phyloP scores from a whole-genome alignment of 1,284 basidiomycete species.

The Ceratobasidium sp. region DNA sequence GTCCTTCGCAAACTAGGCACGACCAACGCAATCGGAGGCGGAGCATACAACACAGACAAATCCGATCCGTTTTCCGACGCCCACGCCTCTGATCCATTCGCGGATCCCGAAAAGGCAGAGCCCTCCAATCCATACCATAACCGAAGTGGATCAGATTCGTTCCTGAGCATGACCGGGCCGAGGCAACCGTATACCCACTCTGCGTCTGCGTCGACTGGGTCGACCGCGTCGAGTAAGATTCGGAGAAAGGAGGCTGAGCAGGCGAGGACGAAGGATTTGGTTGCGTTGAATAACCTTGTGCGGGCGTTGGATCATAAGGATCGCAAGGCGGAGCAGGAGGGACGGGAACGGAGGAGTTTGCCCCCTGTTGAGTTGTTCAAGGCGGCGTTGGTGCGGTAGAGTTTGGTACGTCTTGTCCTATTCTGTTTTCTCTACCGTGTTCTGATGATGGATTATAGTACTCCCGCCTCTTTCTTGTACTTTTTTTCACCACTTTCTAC shows the following conservation, averaged over 20 bases:
- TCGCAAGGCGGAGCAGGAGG: conserved; percentile 17
- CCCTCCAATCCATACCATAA: background rate
- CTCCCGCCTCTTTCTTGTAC: conserved; percentile 12
- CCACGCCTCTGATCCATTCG: conserved; percentile 25
- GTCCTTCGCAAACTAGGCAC: conserved; percentile 38
- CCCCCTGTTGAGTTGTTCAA: conserved; percentile 42
- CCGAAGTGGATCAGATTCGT: conserved; percentile 32
- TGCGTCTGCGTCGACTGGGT: conserved; percentile 42
- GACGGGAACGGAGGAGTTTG: conserved; percentile 36
- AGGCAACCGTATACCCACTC: conserved; percentile 27
- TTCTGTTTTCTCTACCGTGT: background rate
- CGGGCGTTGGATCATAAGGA: conserved; percentile 39
- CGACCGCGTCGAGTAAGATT: conserved; percentile 30
- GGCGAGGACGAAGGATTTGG: conserved; percentile 19
- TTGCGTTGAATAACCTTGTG: conserved; percentile 35
- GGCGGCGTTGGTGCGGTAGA: conserved; percentile 37
- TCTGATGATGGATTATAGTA: background rate
- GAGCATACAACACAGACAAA: background rate
- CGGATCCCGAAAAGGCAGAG: conserved; percentile 31
- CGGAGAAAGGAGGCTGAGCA: conserved; percentile 23
- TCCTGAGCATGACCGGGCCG: conserved; percentile 27
- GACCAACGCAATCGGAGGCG: too few species aligned
- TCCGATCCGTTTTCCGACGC: conserved; percentile 36
- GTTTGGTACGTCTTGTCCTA: background rate
- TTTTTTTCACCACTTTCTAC: conserved; percentile 21